phyloP scores from a whole-genome alignment of 2,329 filamentous ascomycete species.

The Madurella fahalii region DNA sequence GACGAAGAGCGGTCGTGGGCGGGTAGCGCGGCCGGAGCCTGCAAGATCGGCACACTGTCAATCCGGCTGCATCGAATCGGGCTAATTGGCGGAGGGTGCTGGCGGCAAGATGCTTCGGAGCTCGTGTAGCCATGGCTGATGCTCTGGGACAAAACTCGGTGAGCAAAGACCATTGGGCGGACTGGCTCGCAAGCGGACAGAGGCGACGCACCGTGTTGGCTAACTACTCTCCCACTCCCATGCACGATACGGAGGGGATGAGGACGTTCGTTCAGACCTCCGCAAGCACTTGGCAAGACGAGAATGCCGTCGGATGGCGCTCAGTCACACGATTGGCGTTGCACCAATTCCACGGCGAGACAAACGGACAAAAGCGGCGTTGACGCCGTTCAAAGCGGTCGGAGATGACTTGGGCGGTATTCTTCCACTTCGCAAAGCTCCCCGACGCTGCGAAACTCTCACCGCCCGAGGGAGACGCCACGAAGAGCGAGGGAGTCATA shows the following conservation, averaged over 20 bases:
- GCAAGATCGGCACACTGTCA: not conserved
- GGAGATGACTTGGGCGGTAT: not conserved
- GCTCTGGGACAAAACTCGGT: not conserved
- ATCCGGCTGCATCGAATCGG: not conserved
- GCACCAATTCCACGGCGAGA: not conserved
- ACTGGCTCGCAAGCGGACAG: too few species aligned
- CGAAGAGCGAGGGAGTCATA: not conserved
- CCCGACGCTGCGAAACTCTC: not conserved
- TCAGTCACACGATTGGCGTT: not conserved
- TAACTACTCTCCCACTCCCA: too few species aligned
- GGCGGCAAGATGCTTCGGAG: constrained; percentile 4
- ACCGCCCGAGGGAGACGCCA: not conserved
- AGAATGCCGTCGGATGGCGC: too few species aligned
- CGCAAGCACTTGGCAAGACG: not conserved
- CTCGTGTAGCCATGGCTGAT: constrained; percentile 12
- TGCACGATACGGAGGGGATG: too few species aligned
- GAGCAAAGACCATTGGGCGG: not conserved
- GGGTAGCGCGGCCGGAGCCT: constrained; percentile 3
- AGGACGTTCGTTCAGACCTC: not conserved
- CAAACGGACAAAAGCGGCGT: not conserved
- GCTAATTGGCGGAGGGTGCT: constrained; percentile 6
- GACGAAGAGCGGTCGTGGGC: constrained; percentile 2
- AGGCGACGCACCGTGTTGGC: too few species aligned
- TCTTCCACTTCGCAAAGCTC: not conserved
- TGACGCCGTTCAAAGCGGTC: not conserved